Evolutionary conservation across 2,329 filamentous ascomycete species (phyloP).

Genomic region (Lasiodiplodia theobromae): DNA sequence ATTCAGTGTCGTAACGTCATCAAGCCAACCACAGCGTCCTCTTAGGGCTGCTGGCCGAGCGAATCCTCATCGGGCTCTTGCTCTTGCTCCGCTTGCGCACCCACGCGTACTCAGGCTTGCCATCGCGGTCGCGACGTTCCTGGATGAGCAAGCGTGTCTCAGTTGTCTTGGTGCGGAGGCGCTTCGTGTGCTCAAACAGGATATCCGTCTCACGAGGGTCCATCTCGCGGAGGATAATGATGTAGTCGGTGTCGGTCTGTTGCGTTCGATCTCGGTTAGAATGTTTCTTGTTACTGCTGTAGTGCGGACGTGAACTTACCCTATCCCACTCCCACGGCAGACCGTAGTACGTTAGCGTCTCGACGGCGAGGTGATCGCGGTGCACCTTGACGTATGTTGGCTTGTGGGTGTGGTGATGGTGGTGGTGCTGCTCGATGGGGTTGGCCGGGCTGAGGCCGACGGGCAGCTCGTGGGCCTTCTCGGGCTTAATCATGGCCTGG

Average conservation of each 20-base stretch:
- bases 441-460: constrained; percentile 39
- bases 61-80: constrained; percentile 24
- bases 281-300: background rate
- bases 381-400: constrained; percentile 58
- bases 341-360: constrained; percentile 57
- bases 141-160: constrained; percentile 51
- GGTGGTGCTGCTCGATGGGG: constrained; percentile 25
- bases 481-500: constrained; percentile 55
- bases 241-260: constrained; percentile 54
- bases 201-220: constrained; percentile 56
- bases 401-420: constrained; percentile 33
- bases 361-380: constrained; percentile 53
- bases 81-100: constrained; percentile 40
- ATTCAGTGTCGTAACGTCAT: background rate
- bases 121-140: constrained; percentile 44
- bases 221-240: constrained; percentile 60
- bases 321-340: constrained; percentile 57
- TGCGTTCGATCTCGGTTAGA: background rate
- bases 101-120: constrained; percentile 55
- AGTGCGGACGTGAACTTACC: constrained; percentile 44
- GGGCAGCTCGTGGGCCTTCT: constrained; percentile 50
- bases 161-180: constrained; percentile 46
- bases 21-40: constrained; percentile 28
- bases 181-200: constrained; percentile 58
- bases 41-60: constrained; percentile 29